phyloP scores from a whole-genome alignment of 495 filamentous ascomycete species.

The Daldinia caldariorum region DNA sequence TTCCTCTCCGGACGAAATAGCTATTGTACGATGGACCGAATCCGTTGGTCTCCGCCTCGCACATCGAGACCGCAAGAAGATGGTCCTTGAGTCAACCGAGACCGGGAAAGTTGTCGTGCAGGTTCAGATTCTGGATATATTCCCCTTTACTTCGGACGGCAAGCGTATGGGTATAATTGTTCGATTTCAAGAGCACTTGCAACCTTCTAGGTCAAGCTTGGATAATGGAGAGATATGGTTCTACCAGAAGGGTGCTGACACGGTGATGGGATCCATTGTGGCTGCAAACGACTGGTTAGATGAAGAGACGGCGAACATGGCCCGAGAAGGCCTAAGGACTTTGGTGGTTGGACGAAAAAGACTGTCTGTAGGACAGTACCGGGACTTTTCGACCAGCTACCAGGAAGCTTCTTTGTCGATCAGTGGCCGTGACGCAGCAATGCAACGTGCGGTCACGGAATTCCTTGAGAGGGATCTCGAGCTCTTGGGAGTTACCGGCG shows the following conservation, averaged over 20 bases:
- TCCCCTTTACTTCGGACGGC: constrained; percentile 96
- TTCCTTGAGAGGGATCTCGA: constrained; percentile 90
- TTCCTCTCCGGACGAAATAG: constrained; percentile 97
- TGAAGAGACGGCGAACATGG: constrained; percentile 99
- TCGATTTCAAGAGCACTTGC: constrained; percentile 71
- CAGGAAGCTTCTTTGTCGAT: constrained; percentile 83
- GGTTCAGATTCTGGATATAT: constrained; percentile 91
- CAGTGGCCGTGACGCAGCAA: constrained; percentile 77
- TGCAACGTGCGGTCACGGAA: constrained; percentile 80
- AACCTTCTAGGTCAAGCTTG: constrained; percentile 53
- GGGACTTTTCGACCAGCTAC: constrained; percentile 78
- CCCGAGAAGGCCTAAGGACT: constrained; percentile 92
- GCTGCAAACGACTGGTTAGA: constrained; percentile 97
- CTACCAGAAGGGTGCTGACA: constrained; percentile 98
- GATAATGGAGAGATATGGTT: constrained; percentile 88
- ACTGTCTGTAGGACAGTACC: constrained; percentile 78
- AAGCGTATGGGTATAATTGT: constrained; percentile 99
- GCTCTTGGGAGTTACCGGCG: constrained; percentile 93
- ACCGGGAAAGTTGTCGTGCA: constrained; percentile 80
- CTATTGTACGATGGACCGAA: constrained; percentile 96
- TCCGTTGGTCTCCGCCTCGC: constrained; percentile 86
- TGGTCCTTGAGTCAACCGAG: constrained; percentile 81
- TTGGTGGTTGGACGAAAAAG: constrained; percentile 91
- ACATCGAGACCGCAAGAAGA: constrained; percentile 85
- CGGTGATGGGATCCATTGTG: constrained; percentile 94